Evolutionary conservation across 2,329 filamentous ascomycete genomes (phyloP), one percentile per base, ranked within the genome.

Genomic region (Colletotrichum lindemuthianum): DNA sequence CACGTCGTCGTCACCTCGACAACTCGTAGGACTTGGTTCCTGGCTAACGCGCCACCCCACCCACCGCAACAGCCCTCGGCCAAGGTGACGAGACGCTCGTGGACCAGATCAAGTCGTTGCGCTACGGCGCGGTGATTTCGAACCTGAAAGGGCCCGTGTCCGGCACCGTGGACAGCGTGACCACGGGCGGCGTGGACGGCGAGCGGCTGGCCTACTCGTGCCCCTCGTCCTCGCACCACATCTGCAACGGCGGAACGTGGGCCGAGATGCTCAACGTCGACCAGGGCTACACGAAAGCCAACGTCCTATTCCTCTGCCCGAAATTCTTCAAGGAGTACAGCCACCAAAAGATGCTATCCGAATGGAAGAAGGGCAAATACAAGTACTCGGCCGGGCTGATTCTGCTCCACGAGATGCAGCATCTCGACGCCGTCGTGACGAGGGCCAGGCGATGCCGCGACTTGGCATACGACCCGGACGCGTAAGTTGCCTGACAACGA

Each of bases 321-420:
- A n/a, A 34, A 0, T 53, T 53, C 33, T 53, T 53, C 37, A 39
- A 13, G 16, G 9, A 24, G 37, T n/a, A 12, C 15, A 53, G 37
- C 36, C 50, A 53, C n/a, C 32, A 6, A 8, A 37, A 16, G 36
- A 53, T 53, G 50, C n/a, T 53, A 2, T 39, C 16, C 10, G 15
- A 41, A 1, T 53, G 50, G 50, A 37, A 0, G 11, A 39, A 10
- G 12, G 37, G 37, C 7, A 24, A 15, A 13, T 24, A 53, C 15
- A 39, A n/a, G 37, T 11, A 10, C 6, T 53, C 50, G 15, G 50
- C 50, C 0, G 50, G 37, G 12, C 16, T 53, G 7, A 1, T 39
- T 3, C 50, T 53, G 50, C 37, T 53, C 24, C 50, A 53, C 32
- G 50, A 53, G 10, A 53, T 53, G 50, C 50, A 53, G 50, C 50